These are phyloP conservation scores for Monosporascus ibericus DNA, from an alignment of 2,329 filamentous ascomycete species.

Conservation along the genomic window DNA sequence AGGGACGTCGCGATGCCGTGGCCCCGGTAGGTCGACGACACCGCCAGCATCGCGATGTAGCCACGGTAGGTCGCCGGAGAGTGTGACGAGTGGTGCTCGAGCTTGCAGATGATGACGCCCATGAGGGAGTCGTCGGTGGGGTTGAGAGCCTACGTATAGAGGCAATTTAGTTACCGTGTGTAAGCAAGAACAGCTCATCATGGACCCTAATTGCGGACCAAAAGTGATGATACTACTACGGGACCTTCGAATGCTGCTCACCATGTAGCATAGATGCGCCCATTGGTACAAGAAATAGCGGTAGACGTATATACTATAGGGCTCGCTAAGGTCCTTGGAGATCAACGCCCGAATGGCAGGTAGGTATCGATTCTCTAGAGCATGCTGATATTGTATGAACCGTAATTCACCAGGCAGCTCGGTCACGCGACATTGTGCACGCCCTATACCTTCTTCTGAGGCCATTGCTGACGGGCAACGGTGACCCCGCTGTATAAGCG, in stretches of 20 bases:
- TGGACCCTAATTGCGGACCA: too few species aligned
- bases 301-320: slow-evolving; percentile 99
- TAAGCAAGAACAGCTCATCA: neutral
- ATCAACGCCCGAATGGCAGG: slow-evolving; percentile 87
- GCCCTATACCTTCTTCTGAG: slow-evolving; percentile 26
- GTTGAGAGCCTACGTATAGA: slow-evolving; percentile 46
- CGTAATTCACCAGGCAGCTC: slow-evolving; percentile 41
- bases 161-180: neutral
- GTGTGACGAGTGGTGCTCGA: slow-evolving; percentile 82
- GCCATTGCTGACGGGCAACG: neutral
- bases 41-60: slow-evolving; percentile 99
- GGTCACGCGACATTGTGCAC: slow-evolving; percentile 18
- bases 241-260: slow-evolving; percentile 31
- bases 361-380: slow-evolving; percentile 60
- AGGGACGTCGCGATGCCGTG: slow-evolving; percentile 82
- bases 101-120: slow-evolving; percentile 90
- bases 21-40: slow-evolving; percentile 71
- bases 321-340: slow-evolving; percentile 92
- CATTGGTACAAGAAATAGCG: slow-evolving; percentile 97
- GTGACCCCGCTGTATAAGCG: too few species aligned
- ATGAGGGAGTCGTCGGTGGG: slow-evolving; percentile 60
- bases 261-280: slow-evolving; percentile 96
- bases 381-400: slow-evolving; percentile 58
- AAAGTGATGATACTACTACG: slow-evolving; percentile 1
- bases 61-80: slow-evolving; percentile 70